Percentiles rank a stretch among this genome's conserved stretches.
Evolutionary conservation across 106 monocot species (phyloP).

Genomic region (Dioscorea dumetorum): DNA sequence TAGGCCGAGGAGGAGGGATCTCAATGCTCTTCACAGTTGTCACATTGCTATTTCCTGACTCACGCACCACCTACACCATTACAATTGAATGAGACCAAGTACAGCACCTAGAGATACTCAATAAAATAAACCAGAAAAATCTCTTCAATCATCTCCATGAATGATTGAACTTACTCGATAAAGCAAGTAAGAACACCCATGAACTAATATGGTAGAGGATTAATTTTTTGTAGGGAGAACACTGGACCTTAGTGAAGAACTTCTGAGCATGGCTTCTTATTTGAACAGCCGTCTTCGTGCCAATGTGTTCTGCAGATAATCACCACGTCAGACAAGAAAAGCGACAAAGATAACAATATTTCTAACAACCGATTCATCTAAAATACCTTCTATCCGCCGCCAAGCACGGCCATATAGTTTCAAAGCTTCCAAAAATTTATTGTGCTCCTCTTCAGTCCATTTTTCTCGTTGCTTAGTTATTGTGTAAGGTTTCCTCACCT

Average conservation of each 20-base stretch:
- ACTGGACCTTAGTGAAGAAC: constrained; percentile 46
- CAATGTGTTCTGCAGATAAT: constrained; percentile 36
- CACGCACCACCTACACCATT: constrained; percentile 28
- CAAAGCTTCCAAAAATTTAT: constrained; percentile 46
- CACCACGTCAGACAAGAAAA: not conserved
- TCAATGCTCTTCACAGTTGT: constrained; percentile 27
- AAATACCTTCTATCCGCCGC: constrained; percentile 38
- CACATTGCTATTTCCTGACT: constrained; percentile 9
- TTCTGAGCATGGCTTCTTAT: constrained; percentile 59
- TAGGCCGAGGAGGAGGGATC: constrained; percentile 87
- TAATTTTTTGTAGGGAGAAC: not conserved
- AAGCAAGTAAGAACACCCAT: constrained; percentile 13
- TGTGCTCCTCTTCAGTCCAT: constrained; percentile 49
- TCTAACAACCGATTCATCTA: not conserved
- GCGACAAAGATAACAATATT: not conserved
- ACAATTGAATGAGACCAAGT: not conserved
- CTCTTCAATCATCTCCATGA: constrained; percentile 6
- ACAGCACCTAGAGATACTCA: not conserved
- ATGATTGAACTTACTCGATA: constrained; percentile 6
- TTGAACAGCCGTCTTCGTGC: constrained; percentile 46
- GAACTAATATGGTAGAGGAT: constrained; percentile 9
- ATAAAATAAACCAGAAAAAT: not conserved
- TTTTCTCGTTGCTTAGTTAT: constrained; percentile 47
- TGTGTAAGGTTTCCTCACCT: constrained; percentile 51
- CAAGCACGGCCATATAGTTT: constrained; percentile 39